Evolutionary conservation across 768 basidiomycete species (phyloP), one percentile per base, ranked within the genome.

Genomic region (Coprinellus micaceus): DNA sequence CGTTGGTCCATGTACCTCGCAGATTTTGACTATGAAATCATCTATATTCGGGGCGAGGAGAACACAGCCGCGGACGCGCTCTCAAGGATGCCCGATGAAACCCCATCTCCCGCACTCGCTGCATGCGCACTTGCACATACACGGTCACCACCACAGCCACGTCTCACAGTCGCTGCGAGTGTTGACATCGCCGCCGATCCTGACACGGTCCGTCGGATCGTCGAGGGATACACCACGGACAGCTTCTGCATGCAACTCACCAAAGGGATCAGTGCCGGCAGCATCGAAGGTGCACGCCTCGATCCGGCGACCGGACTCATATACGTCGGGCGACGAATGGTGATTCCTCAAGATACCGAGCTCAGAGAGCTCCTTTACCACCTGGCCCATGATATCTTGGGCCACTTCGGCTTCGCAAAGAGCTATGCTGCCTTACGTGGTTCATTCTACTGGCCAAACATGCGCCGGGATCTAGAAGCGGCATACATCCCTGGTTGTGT

Each of bases 371-470:
- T 22, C 2, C 47, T 72, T 0, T 71, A 65, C 37, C 62, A 60
- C 0, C 49, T 72, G 2, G 68, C 66, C 0, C 74, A 73, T 43
- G 64, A 73, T 44, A 21, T 60, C 0, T 56, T 70, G 0, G 69
- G 72, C 0, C 72, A 76, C 60, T 74, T 76, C 51, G 67, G 74
- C 0, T 67, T 69, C 40, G 65, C 72, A 39, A 74, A 78, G 45
- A 53, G 62, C 0, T 74, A 71, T 41, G 63, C 51, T 0, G 21
- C 63, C 0, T 52, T 76, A 0, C 28, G 60, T 0, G 49, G 58
- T 0, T 59, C 64, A 0, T 75, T 66, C 44, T 75, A 71, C 49
- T 69, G 69, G 71, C 69, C 69, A 40, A 66, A 72, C 45, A 76
- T 77, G 74, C 61, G 69, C 50, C 40, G 48, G 12, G 60, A 71